Evolutionary conservation across 2,329 filamentous ascomycete genomes (phyloP), one percentile per base, ranked within the genome.

Genomic region (Fusarium sp.): DNA sequence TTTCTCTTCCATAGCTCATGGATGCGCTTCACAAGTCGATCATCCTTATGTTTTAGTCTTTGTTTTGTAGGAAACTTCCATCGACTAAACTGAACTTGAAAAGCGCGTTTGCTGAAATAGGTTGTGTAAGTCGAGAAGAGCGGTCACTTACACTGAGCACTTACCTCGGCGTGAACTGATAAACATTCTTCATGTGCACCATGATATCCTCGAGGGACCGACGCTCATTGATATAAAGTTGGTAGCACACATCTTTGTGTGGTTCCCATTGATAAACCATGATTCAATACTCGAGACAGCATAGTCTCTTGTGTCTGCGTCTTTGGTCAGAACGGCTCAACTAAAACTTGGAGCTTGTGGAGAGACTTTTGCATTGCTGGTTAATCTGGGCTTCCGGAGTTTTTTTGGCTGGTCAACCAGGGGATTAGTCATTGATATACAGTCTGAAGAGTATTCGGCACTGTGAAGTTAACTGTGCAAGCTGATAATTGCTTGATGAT

Each of bases 21-120:
- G 69, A 96, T 88, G 35, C 94, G 89, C 23, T 87, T 88, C 44
- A 93, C 89, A 12, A 96, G 87, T 30, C 85, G 85, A 19, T 86
- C 85, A 79, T 94, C 92, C 78, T 92, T 93, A 79, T 94, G 89
- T 3, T 91, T 90, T 2, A 91, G 90, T 67, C 91, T 90, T 75
- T 93, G 90, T 80, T 94, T 94, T 65, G 88, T 89, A 19, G 93
- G 93, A 75, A 96, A 96, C 12, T 90, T 88, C 94, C 94, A 96
- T 80, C 90, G 87, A 78, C 91, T 92, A 82, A 95, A 94, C 75
- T 94, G 92, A 7, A 87, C 90, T 81, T 94, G 93, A 70, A 92
- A 94, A 47, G 92, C 91, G 68, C 93, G 91, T 84, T 94, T 94
- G 81, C 93, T 93, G 81, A 23, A 19, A 53, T 35, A 44, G 25